Percentiles rank a stretch among this genome's conserved stretches.
Conservation (phyloP, 192 early-diverging fungal genomes). For the Obelidium mucronatum region DNA sequence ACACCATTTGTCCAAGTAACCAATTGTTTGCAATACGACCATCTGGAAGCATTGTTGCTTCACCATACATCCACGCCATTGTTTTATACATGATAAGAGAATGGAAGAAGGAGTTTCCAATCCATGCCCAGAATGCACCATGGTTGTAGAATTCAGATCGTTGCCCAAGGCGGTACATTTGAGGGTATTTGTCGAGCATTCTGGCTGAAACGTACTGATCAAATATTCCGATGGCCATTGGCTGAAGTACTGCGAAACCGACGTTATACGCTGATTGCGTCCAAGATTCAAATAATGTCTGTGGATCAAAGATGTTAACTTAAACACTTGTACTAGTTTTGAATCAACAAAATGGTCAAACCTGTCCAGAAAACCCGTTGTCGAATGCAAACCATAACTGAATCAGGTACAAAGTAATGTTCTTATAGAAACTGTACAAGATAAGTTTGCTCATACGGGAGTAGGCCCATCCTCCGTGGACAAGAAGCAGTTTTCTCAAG, state of each 20-base stretch:
- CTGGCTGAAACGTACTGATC: slow-evolving; percentile 94
- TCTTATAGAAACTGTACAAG: slow-evolving; percentile 99
- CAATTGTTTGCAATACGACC: slow-evolving; percentile 86
- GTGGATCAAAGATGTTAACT: neutral
- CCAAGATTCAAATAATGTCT: slow-evolving; percentile 99
- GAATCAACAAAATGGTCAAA: slow-evolving; percentile 16
- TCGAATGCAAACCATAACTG: slow-evolving; percentile 97
- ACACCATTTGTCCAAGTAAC: slow-evolving; percentile 89
- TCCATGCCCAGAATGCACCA: slow-evolving; percentile 90
- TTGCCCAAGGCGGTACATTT: slow-evolving; percentile 83
- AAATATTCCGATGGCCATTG: slow-evolving; percentile 96
- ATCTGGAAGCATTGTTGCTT: slow-evolving; percentile 71
- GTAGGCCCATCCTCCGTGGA: slow-evolving; percentile 98
- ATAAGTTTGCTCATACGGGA: slow-evolving; percentile 94
- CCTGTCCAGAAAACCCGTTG: slow-evolving; percentile 93
- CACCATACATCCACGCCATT: slow-evolving; percentile 69
- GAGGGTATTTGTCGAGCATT: slow-evolving; percentile 95
- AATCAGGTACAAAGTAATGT: slow-evolving; percentile 97
- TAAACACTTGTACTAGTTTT: neutral
- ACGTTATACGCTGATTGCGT: slow-evolving; percentile 95
- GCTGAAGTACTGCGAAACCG: slow-evolving; percentile 93
- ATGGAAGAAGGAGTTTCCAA: slow-evolving; percentile 91
- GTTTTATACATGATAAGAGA: slow-evolving; percentile 83
- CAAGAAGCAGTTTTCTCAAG: slow-evolving; percentile 92
- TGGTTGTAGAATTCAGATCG: slow-evolving; percentile 76